phyloP scores from a whole-genome alignment of 2,329 filamentous ascomycete genomes.

The Ascochyta viciae-villosae region DNA sequence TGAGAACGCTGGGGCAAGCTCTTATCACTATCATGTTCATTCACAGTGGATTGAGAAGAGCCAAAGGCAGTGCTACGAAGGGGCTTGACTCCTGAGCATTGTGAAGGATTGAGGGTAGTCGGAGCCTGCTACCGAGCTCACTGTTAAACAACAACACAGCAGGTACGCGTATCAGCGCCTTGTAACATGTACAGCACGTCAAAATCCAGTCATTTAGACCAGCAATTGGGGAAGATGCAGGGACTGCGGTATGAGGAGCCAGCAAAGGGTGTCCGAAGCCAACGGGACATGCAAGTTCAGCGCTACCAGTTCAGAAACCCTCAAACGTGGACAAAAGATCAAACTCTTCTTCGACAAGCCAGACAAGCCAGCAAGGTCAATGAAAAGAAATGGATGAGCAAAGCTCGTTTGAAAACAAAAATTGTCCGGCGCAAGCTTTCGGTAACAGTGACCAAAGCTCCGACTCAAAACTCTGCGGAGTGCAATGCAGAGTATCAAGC shows the following conservation, averaged over 20 bases:
- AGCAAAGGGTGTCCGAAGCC: too few relatives aligned
- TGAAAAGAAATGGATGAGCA: background rate
- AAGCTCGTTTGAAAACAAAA: background rate
- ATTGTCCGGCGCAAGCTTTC: background rate
- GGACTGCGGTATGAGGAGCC: too few relatives aligned
- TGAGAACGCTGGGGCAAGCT: background rate
- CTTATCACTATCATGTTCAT: background rate
- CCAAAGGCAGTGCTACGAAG: background rate
- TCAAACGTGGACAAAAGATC: background rate
- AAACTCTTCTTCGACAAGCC: background rate
- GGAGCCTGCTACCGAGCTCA: background rate
- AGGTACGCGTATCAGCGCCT: too few relatives aligned
- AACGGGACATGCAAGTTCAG: background rate
- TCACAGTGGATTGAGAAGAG: background rate
- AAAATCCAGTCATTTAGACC: too few relatives aligned
- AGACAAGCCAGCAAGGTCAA: background rate
- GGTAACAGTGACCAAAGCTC: background rate
- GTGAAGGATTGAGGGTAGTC: background rate
- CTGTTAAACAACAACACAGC: too few relatives aligned
- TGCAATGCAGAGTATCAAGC: background rate
- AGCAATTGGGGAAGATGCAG: too few relatives aligned
- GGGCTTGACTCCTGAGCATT: background rate
- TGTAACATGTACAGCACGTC: too few relatives aligned
- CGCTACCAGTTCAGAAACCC: background rate
- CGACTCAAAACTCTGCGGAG: background rate